A percentile compares a stretch with the other conserved stretches of the same genome.
phyloP scores from a whole-genome alignment of 306 rosid genomes.

The Quillaja saponaria region DNA sequence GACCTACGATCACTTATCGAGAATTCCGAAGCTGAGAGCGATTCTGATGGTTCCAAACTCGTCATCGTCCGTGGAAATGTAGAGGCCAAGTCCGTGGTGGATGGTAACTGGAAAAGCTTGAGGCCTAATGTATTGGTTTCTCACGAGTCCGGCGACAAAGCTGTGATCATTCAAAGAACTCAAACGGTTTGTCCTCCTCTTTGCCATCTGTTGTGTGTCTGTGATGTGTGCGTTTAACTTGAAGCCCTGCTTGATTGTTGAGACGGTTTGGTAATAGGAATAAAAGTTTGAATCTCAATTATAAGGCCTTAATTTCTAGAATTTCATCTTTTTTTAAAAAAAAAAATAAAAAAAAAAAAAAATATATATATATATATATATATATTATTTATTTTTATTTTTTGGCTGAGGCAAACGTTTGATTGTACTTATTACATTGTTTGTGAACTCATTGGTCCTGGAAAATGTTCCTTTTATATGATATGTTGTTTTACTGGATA shows the following conservation, averaged over 20 bases:
- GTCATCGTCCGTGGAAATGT: conserved; percentile 76
- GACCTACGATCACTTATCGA: conserved; percentile 75
- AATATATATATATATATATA: too few species aligned
- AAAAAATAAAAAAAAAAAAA: too few species aligned
- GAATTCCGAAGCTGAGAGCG: conserved; percentile 8
- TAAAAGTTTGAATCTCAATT: too few species aligned
- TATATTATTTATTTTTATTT: too few species aligned
- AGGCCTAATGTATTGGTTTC: conserved; percentile 52
- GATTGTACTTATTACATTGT: too few species aligned
- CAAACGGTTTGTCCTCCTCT: conserved; percentile 51
- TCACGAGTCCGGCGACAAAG: conserved; percentile 67
- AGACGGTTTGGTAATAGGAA: too few species aligned
- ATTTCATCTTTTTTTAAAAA: too few species aligned
- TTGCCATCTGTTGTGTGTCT: background rate
- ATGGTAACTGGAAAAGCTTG: conserved; percentile 52
- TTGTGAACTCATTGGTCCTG: too few species aligned
- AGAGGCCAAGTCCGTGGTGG: conserved; percentile 62
- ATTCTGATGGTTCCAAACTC: conserved; percentile 30
- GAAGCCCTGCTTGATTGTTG: background rate
- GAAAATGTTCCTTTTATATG: too few species aligned
- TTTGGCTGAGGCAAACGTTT: too few species aligned
- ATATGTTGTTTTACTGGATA: too few species aligned
- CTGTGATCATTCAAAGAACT: conserved; percentile 65
- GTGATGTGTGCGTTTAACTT: background rate
- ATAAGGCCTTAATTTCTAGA: too few species aligned